Conservation (phyloP, 108 stramenopile genomes). For the Cyclotella sp. region DNA sequence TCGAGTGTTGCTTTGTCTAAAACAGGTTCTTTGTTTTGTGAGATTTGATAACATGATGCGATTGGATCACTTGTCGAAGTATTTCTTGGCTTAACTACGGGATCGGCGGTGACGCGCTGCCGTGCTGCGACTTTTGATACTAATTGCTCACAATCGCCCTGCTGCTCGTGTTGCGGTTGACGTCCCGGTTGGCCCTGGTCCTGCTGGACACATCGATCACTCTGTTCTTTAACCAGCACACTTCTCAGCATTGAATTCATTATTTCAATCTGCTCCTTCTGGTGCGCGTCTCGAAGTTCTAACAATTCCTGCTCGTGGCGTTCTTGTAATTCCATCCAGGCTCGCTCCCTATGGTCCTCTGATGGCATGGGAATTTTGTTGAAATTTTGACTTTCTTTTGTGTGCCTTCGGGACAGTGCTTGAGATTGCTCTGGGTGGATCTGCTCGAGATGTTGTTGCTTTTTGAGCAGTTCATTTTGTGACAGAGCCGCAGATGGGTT, state of each 20-base stretch:
- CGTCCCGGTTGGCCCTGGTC: background rate
- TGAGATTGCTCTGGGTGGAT: conserved; percentile 6
- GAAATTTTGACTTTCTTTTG: background rate
- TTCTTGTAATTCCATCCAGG: background rate
- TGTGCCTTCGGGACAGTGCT: background rate
- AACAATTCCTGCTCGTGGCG: conserved; percentile 4
- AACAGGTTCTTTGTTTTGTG: background rate
- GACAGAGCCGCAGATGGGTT: background rate
- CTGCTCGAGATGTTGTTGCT: background rate
- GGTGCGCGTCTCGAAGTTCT: background rate
- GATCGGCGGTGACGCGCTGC: no score
- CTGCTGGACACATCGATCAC: background rate
- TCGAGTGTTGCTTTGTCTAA: conserved; percentile 3
- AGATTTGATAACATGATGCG: background rate
- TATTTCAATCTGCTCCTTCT: background rate
- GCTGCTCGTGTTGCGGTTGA: background rate
- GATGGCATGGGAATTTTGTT: background rate
- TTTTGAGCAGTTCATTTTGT: background rate
- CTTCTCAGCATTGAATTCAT: background rate
- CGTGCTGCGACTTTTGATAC: background rate
- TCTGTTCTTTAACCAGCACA: background rate
- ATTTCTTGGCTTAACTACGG: background rate
- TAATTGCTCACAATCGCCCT: background rate
- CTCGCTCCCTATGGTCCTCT: background rate
- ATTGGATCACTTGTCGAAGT: background rate